phyloP scores from a whole-genome alignment of 106 monocot genomes.

The Iris macrosiphon region DNA sequence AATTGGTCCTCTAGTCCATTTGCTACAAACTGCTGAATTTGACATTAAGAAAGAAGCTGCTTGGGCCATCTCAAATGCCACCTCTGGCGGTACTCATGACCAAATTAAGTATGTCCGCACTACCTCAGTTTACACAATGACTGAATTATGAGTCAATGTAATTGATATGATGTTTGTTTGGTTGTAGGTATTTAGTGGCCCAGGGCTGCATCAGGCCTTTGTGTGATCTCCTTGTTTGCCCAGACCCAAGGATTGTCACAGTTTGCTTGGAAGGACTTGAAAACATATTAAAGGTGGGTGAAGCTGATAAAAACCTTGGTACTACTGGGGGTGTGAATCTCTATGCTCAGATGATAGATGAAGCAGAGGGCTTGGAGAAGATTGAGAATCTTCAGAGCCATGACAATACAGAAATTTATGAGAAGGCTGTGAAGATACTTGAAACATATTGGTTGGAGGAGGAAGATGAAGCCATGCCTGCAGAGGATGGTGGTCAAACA shows the following conservation, averaged over 20 bases:
- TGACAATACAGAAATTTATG: constrained; percentile 28
- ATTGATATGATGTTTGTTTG: too few species aligned
- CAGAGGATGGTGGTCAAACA: constrained; percentile 4
- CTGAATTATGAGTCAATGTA: too few species aligned
- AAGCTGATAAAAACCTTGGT: constrained; percentile 24
- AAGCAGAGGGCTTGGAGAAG: constrained; percentile 28
- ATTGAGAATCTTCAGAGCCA: constrained; percentile 32
- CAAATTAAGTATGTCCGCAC: constrained; percentile 22
- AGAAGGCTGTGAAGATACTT: constrained; percentile 29
- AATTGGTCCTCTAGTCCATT: constrained; percentile 8
- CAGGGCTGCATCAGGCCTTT: constrained; percentile 28
- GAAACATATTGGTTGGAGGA: constrained; percentile 32
- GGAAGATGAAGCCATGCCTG: constrained; percentile 11
- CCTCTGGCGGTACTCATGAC: constrained; percentile 29
- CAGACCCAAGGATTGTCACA: constrained; percentile 23
- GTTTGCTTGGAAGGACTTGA: constrained; percentile 26
- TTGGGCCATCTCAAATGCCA: constrained; percentile 16
- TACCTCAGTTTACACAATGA: neutral
- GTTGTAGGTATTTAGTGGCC: constrained; percentile 14
- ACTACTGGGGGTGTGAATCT: constrained; percentile 13
- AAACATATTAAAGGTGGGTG: constrained; percentile 25
- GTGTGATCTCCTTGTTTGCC: constrained; percentile 25
- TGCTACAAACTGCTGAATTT: constrained; percentile 12
- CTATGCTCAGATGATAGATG: constrained; percentile 26
- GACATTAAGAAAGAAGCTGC: constrained; percentile 16